Conservation (phyloP, 108 stramenopile species). For the Cyclotella baltica region DNA sequence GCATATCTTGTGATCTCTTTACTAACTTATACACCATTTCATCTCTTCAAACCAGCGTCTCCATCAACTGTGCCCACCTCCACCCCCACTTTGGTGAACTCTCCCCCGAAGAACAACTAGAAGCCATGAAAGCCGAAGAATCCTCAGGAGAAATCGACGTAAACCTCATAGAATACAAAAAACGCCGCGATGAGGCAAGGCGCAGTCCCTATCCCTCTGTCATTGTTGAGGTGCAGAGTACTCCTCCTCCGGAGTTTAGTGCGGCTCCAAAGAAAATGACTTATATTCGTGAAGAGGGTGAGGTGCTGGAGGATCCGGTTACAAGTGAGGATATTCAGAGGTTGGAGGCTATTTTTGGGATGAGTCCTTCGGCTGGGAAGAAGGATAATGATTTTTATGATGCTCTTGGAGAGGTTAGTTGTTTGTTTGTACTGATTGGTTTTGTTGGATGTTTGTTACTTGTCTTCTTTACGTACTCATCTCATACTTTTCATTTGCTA, state of each 20-base stretch:
- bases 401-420: constrained; percentile 64
- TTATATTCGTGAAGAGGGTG: background rate
- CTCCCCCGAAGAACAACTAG: constrained; percentile 65
- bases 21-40: background rate
- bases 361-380: constrained; percentile 41
- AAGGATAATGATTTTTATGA: constrained; percentile 76
- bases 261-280: constrained; percentile 46
- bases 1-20: background rate
- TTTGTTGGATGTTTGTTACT: background rate
- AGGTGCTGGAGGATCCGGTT: constrained; percentile 32
- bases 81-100: constrained; percentile 80
- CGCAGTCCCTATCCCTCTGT: constrained; percentile 83
- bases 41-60: constrained; percentile 45
- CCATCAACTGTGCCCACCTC: constrained; percentile 87
- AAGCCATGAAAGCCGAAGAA: constrained; percentile 70
- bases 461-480: background rate
- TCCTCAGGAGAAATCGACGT: constrained; percentile 71
- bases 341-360: constrained; percentile 76
- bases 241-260: constrained; percentile 65
- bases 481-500: background rate
- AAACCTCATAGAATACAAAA: constrained; percentile 72
- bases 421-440: background rate
- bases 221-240: constrained; percentile 81
- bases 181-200: constrained; percentile 67
- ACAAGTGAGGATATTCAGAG: constrained; percentile 68